Percentiles rank a stretch among this genome's conserved stretches.
phyloP scores from a whole-genome alignment of 495 filamentous ascomycete genomes.

The Podospora fimiseda region DNA sequence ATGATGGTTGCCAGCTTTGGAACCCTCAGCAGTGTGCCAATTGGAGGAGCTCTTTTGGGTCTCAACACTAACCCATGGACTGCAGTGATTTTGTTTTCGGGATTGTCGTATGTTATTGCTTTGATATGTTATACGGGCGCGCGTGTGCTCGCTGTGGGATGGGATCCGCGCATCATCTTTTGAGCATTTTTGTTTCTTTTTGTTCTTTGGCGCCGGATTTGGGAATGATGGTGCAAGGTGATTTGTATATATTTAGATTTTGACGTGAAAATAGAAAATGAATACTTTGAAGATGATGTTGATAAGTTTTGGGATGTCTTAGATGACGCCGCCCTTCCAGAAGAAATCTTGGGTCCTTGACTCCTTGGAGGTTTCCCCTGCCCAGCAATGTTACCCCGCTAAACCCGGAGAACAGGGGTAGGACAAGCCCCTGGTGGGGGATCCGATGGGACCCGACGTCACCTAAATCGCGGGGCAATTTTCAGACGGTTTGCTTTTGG shows the following conservation, averaged over 20 bases:
- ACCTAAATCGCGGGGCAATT: slow-evolving; percentile 18
- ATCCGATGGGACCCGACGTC: slow-evolving; percentile 18
- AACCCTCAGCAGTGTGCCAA: slow-evolving; percentile 79
- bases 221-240: slow-evolving; percentile 1
- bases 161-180: slow-evolving; percentile 48
- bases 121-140: slow-evolving; percentile 55
- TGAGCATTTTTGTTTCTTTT: slow-evolving; percentile 17
- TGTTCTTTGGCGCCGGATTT: slow-evolving; percentile 1
- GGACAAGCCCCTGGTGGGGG: too few species aligned
- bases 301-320: not conserved
- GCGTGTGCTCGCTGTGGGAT: slow-evolving; percentile 62
- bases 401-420: not conserved
- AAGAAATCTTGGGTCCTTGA: not conserved
- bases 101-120: slow-evolving; percentile 54
- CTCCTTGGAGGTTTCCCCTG: not conserved
- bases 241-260: too few species aligned
- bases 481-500: not conserved
- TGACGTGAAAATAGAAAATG: too few species aligned
- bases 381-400: slow-evolving; percentile 1
- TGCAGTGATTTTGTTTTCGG: slow-evolving; percentile 64
- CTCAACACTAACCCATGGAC: slow-evolving; percentile 43
- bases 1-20: slow-evolving; percentile 89
- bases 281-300: too few species aligned
- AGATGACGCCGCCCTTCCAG: too few species aligned
- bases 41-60: slow-evolving; percentile 67